Conservation (phyloP, 2,329 filamentous ascomycete species). For the Alternaria ventricosa region DNA sequence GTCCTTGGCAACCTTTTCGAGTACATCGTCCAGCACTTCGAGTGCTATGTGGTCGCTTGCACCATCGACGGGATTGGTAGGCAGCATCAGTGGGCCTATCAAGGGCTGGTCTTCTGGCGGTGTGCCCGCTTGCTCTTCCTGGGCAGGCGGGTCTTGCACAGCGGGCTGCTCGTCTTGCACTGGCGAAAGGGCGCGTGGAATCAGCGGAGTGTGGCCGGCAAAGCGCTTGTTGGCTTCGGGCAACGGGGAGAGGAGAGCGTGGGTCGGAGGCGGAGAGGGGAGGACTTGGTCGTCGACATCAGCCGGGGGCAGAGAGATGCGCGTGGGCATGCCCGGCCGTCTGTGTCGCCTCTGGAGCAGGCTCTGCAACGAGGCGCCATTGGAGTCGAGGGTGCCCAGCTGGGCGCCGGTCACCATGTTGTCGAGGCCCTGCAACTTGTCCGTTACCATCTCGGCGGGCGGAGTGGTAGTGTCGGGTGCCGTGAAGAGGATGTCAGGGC, state of each 20-base stretch:
- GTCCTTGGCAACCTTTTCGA: conserved; percentile 34
- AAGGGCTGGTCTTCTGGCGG: conserved; percentile 33
- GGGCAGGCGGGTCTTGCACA: conserved; percentile 10
- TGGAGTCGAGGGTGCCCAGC: conserved; percentile 3
- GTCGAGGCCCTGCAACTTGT: conserved; percentile 26
- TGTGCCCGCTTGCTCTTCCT: conserved; percentile 20
- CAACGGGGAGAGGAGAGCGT: conserved; percentile 39
- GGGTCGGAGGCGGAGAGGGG: conserved; percentile 41
- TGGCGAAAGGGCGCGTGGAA: conserved; percentile 28
- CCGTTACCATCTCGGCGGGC: conserved; percentile 38
- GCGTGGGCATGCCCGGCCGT: conserved; percentile 27
- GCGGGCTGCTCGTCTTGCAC: conserved; percentile 14
- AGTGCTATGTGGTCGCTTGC: conserved; percentile 39
- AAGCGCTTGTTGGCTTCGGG: conserved; percentile 43
- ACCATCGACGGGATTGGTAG: conserved; percentile 40
- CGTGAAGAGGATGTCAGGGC: conserved; percentile 32
- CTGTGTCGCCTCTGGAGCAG: conserved; percentile 33
- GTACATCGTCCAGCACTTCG: conserved; percentile 32
- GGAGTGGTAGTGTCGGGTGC: conserved; percentile 36
- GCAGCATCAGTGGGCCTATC: conserved; percentile 41
- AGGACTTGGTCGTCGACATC: conserved; percentile 35
- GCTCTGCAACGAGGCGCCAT: conserved; percentile 17
- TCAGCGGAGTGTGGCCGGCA: conserved; percentile 47
- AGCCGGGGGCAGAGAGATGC: conserved; percentile 32
- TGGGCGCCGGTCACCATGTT: conserved; percentile 10